Conservation (phyloP, 352 stramenopile genomes). For the Plasmopara muralis region DNA sequence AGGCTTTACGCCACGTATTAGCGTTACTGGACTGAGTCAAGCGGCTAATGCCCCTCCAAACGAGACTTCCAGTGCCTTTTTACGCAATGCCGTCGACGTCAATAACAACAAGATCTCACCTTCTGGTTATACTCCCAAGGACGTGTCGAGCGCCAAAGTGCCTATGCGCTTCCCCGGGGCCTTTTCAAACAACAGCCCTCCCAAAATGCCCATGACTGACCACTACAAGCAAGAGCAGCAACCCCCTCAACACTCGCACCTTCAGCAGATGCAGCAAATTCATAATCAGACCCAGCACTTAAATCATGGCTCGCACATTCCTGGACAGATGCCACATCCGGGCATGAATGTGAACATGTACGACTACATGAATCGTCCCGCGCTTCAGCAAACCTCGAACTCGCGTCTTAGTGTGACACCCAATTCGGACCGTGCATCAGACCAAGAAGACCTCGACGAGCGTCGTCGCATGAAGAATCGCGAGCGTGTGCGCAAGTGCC, state of each 20-base stretch:
- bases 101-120: slow-evolving; percentile 70
- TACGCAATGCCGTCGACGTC: slow-evolving; percentile 30
- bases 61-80: slow-evolving; percentile 35
- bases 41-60: slow-evolving; percentile 31
- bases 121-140: slow-evolving; percentile 72
- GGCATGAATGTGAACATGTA: slow-evolving; percentile 79
- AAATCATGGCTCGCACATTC: slow-evolving; percentile 30
- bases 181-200: slow-evolving; percentile 46
- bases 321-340: slow-evolving; percentile 35
- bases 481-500: slow-evolving; percentile 83
- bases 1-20: slow-evolving; percentile 71
- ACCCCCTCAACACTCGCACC: slow-evolving; percentile 23
- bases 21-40: slow-evolving; percentile 37
- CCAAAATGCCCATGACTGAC: slow-evolving; percentile 49
- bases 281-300: slow-evolving; percentile 48
- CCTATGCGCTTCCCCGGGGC: slow-evolving; percentile 63
- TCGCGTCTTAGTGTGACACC: slow-evolving; percentile 47
- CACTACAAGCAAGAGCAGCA: slow-evolving; percentile 38
- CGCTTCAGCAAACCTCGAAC: slow-evolving; percentile 39
- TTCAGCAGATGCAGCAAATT: slow-evolving; percentile 43
- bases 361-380: slow-evolving; percentile 75
- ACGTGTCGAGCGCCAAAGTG: slow-evolving; percentile 62
- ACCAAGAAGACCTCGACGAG: slow-evolving; percentile 80
- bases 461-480: slow-evolving; percentile 85
- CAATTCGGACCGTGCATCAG: slow-evolving; percentile 57